phyloP scores from a whole-genome alignment of 2,329 filamentous ascomycete genomes.

The Onygena corvina region DNA sequence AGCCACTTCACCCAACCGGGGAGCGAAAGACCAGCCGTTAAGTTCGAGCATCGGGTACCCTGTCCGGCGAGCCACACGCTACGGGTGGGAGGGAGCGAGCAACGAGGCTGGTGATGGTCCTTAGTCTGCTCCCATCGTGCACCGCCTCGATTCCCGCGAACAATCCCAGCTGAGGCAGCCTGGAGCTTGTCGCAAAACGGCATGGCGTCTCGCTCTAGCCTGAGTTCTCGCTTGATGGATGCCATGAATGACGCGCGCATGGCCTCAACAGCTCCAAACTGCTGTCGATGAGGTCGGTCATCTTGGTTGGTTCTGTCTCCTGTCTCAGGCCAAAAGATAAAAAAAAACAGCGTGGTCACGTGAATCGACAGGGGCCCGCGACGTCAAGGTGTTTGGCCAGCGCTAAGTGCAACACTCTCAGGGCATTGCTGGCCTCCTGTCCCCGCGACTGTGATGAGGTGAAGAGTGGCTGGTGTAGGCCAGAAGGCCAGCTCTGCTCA shows the following conservation, averaged over 20 bases:
- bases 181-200: background rate
- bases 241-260: background rate
- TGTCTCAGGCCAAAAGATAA: too few species aligned
- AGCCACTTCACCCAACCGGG: background rate
- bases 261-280: background rate
- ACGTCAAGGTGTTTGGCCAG: too few species aligned
- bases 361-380: too few species aligned
- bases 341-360: too few species aligned
- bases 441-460: too few species aligned
- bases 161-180: background rate
- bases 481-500: too few species aligned
- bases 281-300: too few species aligned
- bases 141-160: background rate
- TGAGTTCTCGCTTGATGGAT: background rate
- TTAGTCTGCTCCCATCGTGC: background rate
- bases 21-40: background rate
- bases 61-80: constrained; percentile 1
- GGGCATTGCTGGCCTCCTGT: too few species aligned
- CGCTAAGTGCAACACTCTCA: too few species aligned
- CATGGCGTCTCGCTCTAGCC: background rate
- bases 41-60: background rate
- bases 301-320: background rate
- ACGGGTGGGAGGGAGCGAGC: background rate
- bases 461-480: too few species aligned
- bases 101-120: constrained; percentile 3